phyloP scores from a whole-genome alignment of 2,329 filamentous ascomycete genomes.

The Penicillium olsonii region DNA sequence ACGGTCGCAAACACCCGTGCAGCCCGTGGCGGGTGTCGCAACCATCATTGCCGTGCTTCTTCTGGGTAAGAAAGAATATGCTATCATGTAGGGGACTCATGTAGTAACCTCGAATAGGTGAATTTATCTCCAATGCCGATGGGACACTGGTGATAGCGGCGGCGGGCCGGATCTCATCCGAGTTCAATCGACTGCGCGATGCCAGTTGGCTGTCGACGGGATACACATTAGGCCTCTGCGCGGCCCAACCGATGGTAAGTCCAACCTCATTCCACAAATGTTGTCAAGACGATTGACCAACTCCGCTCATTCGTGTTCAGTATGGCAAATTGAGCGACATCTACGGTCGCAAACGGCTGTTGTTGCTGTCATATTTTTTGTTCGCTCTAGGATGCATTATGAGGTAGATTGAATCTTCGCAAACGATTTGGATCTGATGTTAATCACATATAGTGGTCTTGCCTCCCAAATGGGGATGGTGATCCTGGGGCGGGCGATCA shows the following conservation, averaged over 20 bases:
- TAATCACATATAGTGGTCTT: constrained; percentile 33
- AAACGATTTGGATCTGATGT: neutral
- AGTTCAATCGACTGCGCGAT: constrained; percentile 58
- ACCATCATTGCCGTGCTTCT: constrained; percentile 32
- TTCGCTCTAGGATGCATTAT: constrained; percentile 51
- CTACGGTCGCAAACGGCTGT: constrained; percentile 56
- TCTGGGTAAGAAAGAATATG: constrained; percentile 23
- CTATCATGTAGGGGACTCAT: neutral
- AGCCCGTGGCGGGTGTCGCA: constrained; percentile 18
- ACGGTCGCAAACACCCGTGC: neutral
- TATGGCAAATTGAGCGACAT: constrained; percentile 61
- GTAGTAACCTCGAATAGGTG: constrained; percentile 41
- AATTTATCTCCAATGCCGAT: constrained; percentile 68
- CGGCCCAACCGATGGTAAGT: constrained; percentile 55
- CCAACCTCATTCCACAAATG: neutral
- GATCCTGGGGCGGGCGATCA: constrained; percentile 43
- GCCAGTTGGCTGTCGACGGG: constrained; percentile 61
- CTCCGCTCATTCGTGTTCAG: constrained; percentile 28
- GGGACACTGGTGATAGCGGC: constrained; percentile 67
- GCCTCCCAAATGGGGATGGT: constrained; percentile 41
- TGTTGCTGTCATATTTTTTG: constrained; percentile 53
- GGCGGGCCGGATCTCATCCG: constrained; percentile 62
- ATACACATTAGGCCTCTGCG: constrained; percentile 54
- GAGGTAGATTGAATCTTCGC: constrained; percentile 26
- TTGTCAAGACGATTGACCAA: neutral